These are phyloP conservation scores for Pythium dissotocum DNA, from an alignment of 352 stramenopile genomes.

Conservation along the genomic window DNA sequence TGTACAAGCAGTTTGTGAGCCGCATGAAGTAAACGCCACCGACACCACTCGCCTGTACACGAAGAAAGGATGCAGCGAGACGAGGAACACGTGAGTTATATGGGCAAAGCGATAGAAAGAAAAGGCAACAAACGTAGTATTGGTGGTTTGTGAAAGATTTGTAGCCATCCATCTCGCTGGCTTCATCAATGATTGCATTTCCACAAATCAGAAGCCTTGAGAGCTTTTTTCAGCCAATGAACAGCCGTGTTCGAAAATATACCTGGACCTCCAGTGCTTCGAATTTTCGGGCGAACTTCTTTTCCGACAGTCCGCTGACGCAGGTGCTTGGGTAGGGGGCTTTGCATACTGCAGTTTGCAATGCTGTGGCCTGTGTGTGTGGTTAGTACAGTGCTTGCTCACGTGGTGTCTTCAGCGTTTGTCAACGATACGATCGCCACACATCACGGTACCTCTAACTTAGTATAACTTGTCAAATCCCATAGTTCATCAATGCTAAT, in stretches of 20 bases:
- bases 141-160: not conserved
- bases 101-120: conserved; percentile 3
- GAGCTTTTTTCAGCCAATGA: not conserved
- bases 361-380: no score
- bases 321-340: no score
- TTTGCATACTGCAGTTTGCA: no score
- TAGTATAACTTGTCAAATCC: no score
- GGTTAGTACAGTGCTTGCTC: no score
- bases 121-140: not conserved
- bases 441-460: no score
- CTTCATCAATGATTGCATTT: not conserved
- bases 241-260: no score
- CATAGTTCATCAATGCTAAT: no score
- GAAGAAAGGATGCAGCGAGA: not conserved
- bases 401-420: no score
- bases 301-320: no score
- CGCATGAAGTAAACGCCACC: conserved; percentile 33
- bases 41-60: not conserved
- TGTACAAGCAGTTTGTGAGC: conserved; percentile 68
- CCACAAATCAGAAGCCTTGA: not conserved
- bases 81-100: not conserved
- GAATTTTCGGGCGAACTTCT: no score
- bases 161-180: not conserved
- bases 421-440: no score
- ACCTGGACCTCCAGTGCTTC: not conserved